Evolutionary conservation across 2,329 filamentous ascomycete species (phyloP), one percentile per base, ranked within the genome.

Genomic region (Apiospora arundinis): DNA sequence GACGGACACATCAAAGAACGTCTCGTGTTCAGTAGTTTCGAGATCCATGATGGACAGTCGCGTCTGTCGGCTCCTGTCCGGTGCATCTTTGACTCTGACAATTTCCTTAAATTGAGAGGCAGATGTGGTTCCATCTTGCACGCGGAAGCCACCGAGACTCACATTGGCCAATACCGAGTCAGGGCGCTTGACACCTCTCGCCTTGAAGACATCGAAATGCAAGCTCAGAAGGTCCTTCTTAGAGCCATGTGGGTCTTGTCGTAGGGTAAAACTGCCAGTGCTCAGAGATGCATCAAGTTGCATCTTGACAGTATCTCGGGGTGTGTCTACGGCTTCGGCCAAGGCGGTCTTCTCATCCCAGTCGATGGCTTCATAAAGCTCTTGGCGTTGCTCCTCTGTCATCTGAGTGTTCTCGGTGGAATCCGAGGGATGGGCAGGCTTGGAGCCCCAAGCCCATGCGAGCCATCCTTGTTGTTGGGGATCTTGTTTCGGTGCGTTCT

Each of bases 301-400:
- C 81, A 98, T 87, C 82, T 98, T 98, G 77, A 99, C 88, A 12
- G 94, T 94, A 76, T 99, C 96, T 70, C 93, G 90, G 0, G 97
- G 97, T 44, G 95, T 87, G 76, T 99, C 96, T 4, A 99, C 92
- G 56, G 93, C 92, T 75, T 97, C 95, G 0, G 94, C 88, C 49
- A 99, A 88, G 1, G 93, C 93, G 72, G 95, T 92, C 85, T 98
- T 98, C 82, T 99, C 96, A 74, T 99, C 94, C 92, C 95, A 99
- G 77, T 98, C 96, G 77, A 99, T 99, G 68, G 94, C 97, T 76
- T 97, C 92, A 81, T 98, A 99, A 12, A 99, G 88, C 82, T 99
- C 95, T 80, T 98, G 95, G 56, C 95, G 92, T 80, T 99, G 95
- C 81, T 98, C 92, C 73, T 99, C 96, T 0, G 94, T 97, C 88